phyloP scores from a whole-genome alignment of 345 rosid species.

The Dimocarpus longan region DNA sequence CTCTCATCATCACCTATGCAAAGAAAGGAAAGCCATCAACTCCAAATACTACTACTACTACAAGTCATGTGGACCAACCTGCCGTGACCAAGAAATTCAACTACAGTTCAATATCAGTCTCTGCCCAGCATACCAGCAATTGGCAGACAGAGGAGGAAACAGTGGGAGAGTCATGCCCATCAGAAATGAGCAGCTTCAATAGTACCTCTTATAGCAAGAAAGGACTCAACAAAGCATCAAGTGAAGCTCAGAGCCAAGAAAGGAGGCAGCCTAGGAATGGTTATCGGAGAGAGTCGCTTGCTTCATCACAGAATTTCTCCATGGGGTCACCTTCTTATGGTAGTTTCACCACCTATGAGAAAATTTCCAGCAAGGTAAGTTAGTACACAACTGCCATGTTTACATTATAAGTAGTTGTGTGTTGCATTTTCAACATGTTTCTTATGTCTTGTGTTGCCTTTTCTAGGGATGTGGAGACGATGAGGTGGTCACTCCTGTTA shows the following conservation, averaged over 20 bases:
- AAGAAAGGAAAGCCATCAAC: constrained; percentile 29
- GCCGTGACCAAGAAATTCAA: constrained; percentile 28
- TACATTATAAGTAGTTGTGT: not conserved
- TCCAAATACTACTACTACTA: constrained; percentile 8
- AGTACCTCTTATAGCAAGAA: constrained; percentile 37
- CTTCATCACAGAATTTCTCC: constrained; percentile 62
- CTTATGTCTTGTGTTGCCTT: constrained; percentile 5
- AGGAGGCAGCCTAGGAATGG: constrained; percentile 36
- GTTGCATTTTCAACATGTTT: not conserved
- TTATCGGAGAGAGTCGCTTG: constrained; percentile 62
- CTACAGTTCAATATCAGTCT: constrained; percentile 26
- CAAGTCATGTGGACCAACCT: constrained; percentile 19
- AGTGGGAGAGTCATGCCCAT: constrained; percentile 48
- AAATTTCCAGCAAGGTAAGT: constrained; percentile 61
- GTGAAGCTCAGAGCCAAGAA: constrained; percentile 53
- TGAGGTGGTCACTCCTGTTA: constrained; percentile 68
- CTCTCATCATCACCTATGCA: constrained; percentile 34
- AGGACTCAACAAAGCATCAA: constrained; percentile 19
- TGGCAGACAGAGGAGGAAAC: constrained; percentile 45
- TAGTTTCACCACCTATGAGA: constrained; percentile 83
- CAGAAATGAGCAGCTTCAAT: constrained; percentile 61
- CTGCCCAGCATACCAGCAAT: constrained; percentile 23
- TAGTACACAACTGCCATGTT: constrained; percentile 19
- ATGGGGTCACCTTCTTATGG: constrained; percentile 61
- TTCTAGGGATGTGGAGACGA: constrained; percentile 60